Evolutionary conservation across 306 rosid species (phyloP).

Genomic region (Canavalia ensiformis): DNA sequence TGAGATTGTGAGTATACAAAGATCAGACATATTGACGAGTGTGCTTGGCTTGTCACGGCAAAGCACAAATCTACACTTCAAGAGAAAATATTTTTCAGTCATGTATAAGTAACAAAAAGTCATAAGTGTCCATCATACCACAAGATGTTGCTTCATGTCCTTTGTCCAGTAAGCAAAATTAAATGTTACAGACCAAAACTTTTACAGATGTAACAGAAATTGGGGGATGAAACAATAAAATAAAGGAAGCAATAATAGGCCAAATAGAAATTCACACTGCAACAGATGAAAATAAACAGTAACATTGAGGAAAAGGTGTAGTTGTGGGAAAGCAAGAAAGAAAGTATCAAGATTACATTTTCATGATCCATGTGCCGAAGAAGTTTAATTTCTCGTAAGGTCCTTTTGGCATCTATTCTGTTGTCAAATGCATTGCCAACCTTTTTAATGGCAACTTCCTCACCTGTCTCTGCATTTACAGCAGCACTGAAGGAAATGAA

Average conservation of each 20-base stretch:
- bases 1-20: not conserved
- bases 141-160: not conserved
- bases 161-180: constrained; percentile 6
- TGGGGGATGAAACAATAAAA: not conserved
- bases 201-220: constrained; percentile 16
- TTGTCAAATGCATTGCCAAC: constrained; percentile 97
- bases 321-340: constrained; percentile 22
- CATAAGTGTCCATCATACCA: not conserved
- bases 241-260: not conserved
- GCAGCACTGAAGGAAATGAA: constrained; percentile 82
- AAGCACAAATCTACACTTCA: constrained; percentile 18
- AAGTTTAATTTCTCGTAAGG: constrained; percentile 93
- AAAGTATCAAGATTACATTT: constrained; percentile 65
- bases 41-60: constrained; percentile 1
- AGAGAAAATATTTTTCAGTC: not conserved
- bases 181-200: constrained; percentile 14
- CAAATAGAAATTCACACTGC: not conserved
- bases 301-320: constrained; percentile 4
- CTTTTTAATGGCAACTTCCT: constrained; percentile 98
- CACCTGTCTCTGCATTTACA: constrained; percentile 77
- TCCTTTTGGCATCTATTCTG: constrained; percentile 95
- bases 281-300: constrained; percentile 31
- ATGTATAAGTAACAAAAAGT: not conserved
- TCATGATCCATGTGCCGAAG: constrained; percentile 96
- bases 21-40: constrained; percentile 3